Conservation (phyloP, 768 basidiomycete genomes). For the Exidia glandulosa region DNA sequence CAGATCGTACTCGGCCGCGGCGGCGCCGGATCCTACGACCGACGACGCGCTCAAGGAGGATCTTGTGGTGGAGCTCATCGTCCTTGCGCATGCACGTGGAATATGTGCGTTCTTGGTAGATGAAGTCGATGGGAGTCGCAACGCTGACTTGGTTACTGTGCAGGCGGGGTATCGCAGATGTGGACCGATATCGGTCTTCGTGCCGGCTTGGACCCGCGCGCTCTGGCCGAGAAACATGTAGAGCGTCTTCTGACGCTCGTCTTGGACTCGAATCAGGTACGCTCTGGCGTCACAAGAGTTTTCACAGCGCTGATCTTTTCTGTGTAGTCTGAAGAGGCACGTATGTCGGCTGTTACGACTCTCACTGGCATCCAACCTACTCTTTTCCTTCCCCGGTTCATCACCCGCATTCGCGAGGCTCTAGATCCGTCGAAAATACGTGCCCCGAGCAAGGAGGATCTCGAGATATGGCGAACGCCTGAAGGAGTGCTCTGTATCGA, state of each 20-base stretch:
- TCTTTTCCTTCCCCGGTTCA: slow-evolving; percentile 52
- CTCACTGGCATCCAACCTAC: slow-evolving; percentile 71
- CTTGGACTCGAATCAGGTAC: slow-evolving; percentile 43
- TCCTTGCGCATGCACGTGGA: slow-evolving; percentile 64
- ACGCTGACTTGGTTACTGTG: not conserved
- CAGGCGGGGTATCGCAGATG: slow-evolving; percentile 40
- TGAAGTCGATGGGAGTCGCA: not conserved
- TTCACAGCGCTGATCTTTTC: slow-evolving; percentile 1
- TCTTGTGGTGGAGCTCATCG: slow-evolving; percentile 41
- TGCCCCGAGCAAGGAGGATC: slow-evolving; percentile 56
- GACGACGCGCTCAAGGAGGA: slow-evolving; percentile 35
- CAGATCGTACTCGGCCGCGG: slow-evolving; percentile 36
- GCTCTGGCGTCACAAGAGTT: slow-evolving; percentile 1
- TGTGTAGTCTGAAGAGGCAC: slow-evolving; percentile 32
- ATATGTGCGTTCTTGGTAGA: slow-evolving; percentile 35
- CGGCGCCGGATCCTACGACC: slow-evolving; percentile 34
- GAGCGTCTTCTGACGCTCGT: slow-evolving; percentile 40
- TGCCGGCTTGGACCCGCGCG: slow-evolving; percentile 54
- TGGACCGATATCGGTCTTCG: slow-evolving; percentile 82
- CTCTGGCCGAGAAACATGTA: slow-evolving; percentile 39
- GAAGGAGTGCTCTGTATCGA: slow-evolving; percentile 74
- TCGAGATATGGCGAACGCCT: slow-evolving; percentile 79
- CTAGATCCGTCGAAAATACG: slow-evolving; percentile 48
- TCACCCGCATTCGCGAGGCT: slow-evolving; percentile 54
- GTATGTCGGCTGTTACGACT: slow-evolving; percentile 63